Base-by-base conservation (phyloP, 345 rosid genomes). In the Microthlaspi erraticum region DNA sequence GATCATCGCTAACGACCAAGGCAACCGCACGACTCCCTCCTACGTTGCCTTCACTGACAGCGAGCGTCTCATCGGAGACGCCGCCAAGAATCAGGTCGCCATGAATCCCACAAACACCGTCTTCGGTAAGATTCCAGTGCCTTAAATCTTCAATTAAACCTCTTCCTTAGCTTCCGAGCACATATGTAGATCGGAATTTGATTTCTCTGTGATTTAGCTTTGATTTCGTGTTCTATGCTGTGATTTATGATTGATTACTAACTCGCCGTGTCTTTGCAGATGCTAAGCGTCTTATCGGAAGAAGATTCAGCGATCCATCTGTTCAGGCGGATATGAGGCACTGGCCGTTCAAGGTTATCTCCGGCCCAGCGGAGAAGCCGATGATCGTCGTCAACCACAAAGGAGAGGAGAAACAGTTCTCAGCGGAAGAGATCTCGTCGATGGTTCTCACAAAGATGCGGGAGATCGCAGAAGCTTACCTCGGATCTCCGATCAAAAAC, bases 91-190 rank as follows among this genome's bases (percentile, higher is more conserved):
- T 38, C 92, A 87, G 75, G 92, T 87, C 66, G 90, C 90, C 13
- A 87, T 85, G 89, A 86, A 84, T 74, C 91, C 91, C n/a, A 29
- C 71, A 8, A 87, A 87, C 81, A 85, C 92, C 48, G 92, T 87
- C 31, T 87, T 83, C 31, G 89, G 86, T 87, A 75, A 23, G 44
- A 1, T 76, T 73, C 79, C 33, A 31, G 12, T 77, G 23, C 4
- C 31, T 10, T 32, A 60, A 1, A 9, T 8, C 13, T 14, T 18
- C 0, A 31, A 1, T 5, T 34, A 55, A n/a, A 34, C 5, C 41
- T 1, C 31, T 13, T n/a, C n/a, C 50, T 48, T 37, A 12, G 48
- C 0, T 29, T 34, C 10, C 19, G 31, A 18, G 45, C 8, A 8
- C 12, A 13, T 10, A 10, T 19, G 17, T 36, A 34, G 65, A 41